Evolutionary conservation across 148 eudicot genomes (phyloP), one percentile per base, ranked within the genome.

Genomic region (Heliosperma pusillum): DNA sequence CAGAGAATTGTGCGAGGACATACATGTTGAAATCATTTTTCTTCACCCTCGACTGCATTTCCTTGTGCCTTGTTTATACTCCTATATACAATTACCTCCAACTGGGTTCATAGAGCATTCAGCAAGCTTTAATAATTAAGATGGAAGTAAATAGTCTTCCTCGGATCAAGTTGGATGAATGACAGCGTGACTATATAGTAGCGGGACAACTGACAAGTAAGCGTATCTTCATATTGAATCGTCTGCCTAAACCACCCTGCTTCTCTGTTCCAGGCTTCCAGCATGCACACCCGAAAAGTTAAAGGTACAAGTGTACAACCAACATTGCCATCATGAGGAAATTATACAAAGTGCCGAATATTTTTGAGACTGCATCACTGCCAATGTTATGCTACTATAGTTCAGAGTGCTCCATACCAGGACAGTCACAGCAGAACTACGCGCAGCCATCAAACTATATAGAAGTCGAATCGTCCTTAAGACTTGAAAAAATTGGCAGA

Each of bases 381-480:
- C 50, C 83, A 76, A 79, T 89, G 88, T 8, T 88, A 89, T 1
- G 93, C 90, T 69, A 84, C 85, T 12, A 89, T 79, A 17, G 86
- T 88, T 90, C 90, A 89, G 66, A 85, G 88, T 10, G 90, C 92
- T 11, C 92, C 92, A 66, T 87, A 89, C 21, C 88, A 33, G 36
- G n/a, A n/a, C 36, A 33, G 36, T 1, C 5, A 2, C 36, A 33
- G 30, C 30, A 3, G 30, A 29, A 33, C 36, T 33, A 2, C 36
- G 36, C 36, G 36, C 36, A 33, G 36, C 2, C 36, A 33, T 45
- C 52, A 45, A 10, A 45, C 10, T 45, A 45, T 12, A 44, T 44
- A 44, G 7, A 44, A 6, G 47, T 44, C 11, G 47, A 10, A 44
- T 44, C 47, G 47, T 7, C 47, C 47, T 44, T 44, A 44, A 2